Evolutionary conservation across 2,329 filamentous ascomycete species (phyloP).

Genomic region (Pezicula carpinea): DNA sequence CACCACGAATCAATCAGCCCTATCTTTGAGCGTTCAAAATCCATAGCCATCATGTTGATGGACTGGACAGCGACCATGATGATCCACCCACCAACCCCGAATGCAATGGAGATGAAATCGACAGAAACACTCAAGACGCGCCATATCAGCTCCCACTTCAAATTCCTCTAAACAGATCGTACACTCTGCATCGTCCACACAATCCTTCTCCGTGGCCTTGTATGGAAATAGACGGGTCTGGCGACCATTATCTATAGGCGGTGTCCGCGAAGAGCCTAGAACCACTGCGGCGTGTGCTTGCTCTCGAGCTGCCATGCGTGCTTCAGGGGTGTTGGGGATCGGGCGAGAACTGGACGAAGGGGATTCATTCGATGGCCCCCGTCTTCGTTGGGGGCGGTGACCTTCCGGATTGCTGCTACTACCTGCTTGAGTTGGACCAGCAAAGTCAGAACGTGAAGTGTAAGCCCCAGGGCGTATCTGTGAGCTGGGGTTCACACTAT

Average conservation of each 20-base stretch:
- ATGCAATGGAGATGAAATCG: constrained; percentile 60
- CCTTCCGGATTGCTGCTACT: constrained; percentile 6
- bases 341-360: constrained; percentile 7
- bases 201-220: constrained; percentile 62
- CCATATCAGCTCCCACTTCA: constrained; percentile 57
- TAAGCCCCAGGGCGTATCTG: constrained; percentile 5
- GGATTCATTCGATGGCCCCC: constrained; percentile 1
- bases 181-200: constrained; percentile 62
- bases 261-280: constrained; percentile 4
- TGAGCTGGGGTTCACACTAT: constrained; percentile 9
- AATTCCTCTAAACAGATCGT: constrained; percentile 66
- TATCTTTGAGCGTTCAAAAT: background rate
- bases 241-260: constrained; percentile 31
- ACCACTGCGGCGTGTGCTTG: constrained; percentile 18
- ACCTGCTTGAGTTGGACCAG: constrained; percentile 13
- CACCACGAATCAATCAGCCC: too few species aligned
- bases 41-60: constrained; percentile 46
- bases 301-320: constrained; percentile 15
- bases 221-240: constrained; percentile 61
- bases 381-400: constrained; percentile 2
- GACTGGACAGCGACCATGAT: constrained; percentile 60
- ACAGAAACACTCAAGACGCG: constrained; percentile 62
- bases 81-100: constrained; percentile 55
- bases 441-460: constrained; percentile 4
- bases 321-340: constrained; percentile 13